Base-by-base conservation (phyloP, 192 early-diverging fungal genomes). In the Coemansia sp. region DNA sequence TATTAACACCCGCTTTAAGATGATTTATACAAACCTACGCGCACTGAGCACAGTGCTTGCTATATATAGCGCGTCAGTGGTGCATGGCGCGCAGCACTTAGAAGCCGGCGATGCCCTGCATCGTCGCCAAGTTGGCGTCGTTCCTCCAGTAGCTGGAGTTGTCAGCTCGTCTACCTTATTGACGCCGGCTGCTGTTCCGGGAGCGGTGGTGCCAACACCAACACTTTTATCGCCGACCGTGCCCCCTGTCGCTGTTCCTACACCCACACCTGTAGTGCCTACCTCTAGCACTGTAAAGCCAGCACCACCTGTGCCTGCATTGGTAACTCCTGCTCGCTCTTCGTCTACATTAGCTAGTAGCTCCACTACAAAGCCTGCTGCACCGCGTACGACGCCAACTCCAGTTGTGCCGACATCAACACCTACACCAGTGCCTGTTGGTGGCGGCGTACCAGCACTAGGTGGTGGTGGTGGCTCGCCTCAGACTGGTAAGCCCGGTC, bases 381-480 rank as follows among this genome's bases (percentile, higher is more conserved):
- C 62, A 1, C n/a, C 34, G 20, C 62, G 9, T 29, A 44, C 62
- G 10, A 24, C 40, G 10, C 57, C 57, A 33, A 34, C 57, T 18
- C 57, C 31, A n/a, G 57, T 34, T 34, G 57, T 36, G 9, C 34
- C 61, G 43, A 46, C 64, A 11, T 41, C 71, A 10, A 53, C 62
- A 5, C 13, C 40, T 2, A 31, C 27, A 6, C 47, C 64, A 2
- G 61, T 43, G 3, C 31, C 70, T 13, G 68, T 46, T 8, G 72
- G 60, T 24, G 53, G 40, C 15, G 53, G 60, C 43, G 81, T 64
- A 7, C 77, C 81, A 16, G 77, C 57, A 9, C 71, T 77, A 22
- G 81, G 76, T 0, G 81, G 77, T 11, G 71, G 49, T 10, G 81
- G 81, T 12, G 46, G 22, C 12, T 76, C 71, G 31, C 66, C 63